Conservation (phyloP, 192 early-diverging fungal genomes). For the Mortierella claussenii region DNA sequence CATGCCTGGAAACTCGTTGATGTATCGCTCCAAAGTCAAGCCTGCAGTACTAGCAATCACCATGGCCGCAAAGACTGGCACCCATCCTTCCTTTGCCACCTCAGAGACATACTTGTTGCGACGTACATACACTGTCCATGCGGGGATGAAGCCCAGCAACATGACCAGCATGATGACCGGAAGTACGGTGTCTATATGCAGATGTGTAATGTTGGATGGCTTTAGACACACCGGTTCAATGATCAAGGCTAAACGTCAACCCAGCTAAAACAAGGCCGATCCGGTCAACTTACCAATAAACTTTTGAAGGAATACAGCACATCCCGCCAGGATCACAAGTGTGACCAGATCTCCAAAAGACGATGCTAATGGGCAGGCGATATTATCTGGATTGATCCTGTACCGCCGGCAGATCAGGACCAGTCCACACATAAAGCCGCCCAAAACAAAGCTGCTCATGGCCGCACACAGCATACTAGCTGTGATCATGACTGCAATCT, state of each 20-base stretch:
- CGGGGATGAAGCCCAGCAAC: constrained; percentile 53
- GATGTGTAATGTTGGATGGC: too few species aligned
- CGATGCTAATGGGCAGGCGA: constrained; percentile 81
- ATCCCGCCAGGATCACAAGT: constrained; percentile 68
- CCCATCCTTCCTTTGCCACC: constrained; percentile 79
- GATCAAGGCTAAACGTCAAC: too few species aligned
- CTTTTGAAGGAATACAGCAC: constrained; percentile 58
- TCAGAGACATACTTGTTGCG: constrained; percentile 70
- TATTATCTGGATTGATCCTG: constrained; percentile 86
- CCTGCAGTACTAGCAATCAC: constrained; percentile 75
- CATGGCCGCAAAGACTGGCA: constrained; percentile 80
- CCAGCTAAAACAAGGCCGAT: too few species aligned
- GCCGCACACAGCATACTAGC: constrained; percentile 76
- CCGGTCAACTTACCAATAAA: constrained; percentile 57
- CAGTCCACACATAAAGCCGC: constrained; percentile 74
- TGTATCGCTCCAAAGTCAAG: constrained; percentile 72
- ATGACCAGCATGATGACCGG: constrained; percentile 57
- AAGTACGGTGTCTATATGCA: constrained; percentile 40
- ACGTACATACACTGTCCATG: constrained; percentile 62
- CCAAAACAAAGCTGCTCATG: constrained; percentile 76
- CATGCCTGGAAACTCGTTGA: constrained; percentile 71
- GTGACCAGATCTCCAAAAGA: constrained; percentile 80
- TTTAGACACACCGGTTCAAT: too few species aligned
- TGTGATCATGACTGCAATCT: constrained; percentile 67
- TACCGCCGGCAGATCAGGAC: constrained; percentile 70